Percentiles rank a stretch among this genome's conserved stretches.
Conservation (phyloP, 768 basidiomycete species). For the Serendipita sp. region DNA sequence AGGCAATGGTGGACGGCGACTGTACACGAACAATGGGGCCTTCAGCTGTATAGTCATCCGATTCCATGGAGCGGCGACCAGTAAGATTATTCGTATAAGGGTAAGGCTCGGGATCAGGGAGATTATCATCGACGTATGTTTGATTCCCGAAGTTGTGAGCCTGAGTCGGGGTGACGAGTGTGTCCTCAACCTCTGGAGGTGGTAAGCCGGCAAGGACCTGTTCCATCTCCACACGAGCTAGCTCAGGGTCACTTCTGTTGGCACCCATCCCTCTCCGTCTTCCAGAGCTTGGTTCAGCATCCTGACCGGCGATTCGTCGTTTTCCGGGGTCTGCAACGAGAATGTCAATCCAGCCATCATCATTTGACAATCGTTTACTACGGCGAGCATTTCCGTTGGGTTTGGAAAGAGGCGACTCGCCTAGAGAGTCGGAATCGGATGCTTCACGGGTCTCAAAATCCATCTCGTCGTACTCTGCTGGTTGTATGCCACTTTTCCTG, state of each 20-base stretch:
- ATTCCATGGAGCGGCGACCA: conserved; percentile 1
- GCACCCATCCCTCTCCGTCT: conserved; percentile 14
- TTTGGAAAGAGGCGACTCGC: conserved; percentile 32
- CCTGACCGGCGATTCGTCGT: conserved; percentile 40
- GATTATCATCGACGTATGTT: neutral
- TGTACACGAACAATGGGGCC: neutral
- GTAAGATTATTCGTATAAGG: neutral
- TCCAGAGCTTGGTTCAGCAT: conserved; percentile 23
- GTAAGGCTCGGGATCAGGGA: neutral
- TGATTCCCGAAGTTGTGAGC: neutral
- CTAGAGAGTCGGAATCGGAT: conserved; percentile 3
- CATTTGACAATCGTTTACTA: conserved; percentile 26
- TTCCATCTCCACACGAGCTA: conserved; percentile 57
- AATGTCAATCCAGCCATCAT: conserved; percentile 83
- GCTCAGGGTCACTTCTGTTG: conserved; percentile 43
- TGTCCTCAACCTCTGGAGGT: conserved; percentile 1
- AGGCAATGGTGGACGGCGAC: neutral
- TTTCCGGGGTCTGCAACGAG: conserved; percentile 40
- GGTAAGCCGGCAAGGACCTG: conserved; percentile 30
- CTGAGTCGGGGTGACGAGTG: neutral
- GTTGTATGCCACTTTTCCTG: neutral
- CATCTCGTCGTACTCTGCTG: conserved; percentile 56
- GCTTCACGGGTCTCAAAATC: conserved; percentile 59
- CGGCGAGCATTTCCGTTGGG: conserved; percentile 35
- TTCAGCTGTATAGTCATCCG: neutral